Percentiles rank a stretch among this genome's conserved stretches.
Evolutionary conservation across 345 rosid genomes (phyloP).

Genomic region (Psidium friedrichsthalianum): DNA sequence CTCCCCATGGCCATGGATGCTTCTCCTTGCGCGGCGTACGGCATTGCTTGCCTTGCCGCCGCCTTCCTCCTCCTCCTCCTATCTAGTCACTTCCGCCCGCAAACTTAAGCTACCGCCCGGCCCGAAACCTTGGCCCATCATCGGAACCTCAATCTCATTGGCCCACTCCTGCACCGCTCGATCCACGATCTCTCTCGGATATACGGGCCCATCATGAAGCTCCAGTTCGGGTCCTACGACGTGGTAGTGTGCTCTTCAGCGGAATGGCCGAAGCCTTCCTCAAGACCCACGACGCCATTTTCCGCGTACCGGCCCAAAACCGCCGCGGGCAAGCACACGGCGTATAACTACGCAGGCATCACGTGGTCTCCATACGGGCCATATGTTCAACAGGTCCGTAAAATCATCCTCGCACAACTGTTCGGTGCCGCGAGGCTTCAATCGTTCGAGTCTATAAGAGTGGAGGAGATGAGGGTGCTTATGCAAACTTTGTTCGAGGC

Average conservation of each 20-base stretch:
- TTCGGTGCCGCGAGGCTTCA: slow-evolving; percentile 35
- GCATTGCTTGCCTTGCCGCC: slow-evolving; percentile 12
- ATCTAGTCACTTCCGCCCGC: slow-evolving; percentile 1
- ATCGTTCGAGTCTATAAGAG: slow-evolving; percentile 34
- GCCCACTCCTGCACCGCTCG: slow-evolving; percentile 44
- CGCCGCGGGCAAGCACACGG: slow-evolving; percentile 46
- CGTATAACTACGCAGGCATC: slow-evolving; percentile 36
- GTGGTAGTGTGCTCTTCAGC: slow-evolving; percentile 37
- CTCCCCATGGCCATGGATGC: neutral
- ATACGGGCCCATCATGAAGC: slow-evolving; percentile 45
- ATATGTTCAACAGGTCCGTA: slow-evolving; percentile 42
- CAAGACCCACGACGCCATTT: slow-evolving; percentile 29
- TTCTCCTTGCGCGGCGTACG: neutral
- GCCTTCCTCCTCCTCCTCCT: slow-evolving; percentile 15
- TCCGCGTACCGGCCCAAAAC: slow-evolving; percentile 26
- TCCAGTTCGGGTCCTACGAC: slow-evolving; percentile 34
- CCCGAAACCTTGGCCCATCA: slow-evolving; percentile 50
- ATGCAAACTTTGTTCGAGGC: neutral
- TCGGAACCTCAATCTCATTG: slow-evolving; percentile 48
- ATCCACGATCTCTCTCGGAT: slow-evolving; percentile 33
- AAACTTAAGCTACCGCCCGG: slow-evolving; percentile 36
- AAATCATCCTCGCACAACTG: slow-evolving; percentile 33
- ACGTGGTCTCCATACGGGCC: slow-evolving; percentile 46
- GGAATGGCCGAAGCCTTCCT: slow-evolving; percentile 35
- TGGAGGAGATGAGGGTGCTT: slow-evolving; percentile 22